Evolutionary conservation across 805 yeast species (phyloP).

Genomic region (Candida odintsovae): DNA sequence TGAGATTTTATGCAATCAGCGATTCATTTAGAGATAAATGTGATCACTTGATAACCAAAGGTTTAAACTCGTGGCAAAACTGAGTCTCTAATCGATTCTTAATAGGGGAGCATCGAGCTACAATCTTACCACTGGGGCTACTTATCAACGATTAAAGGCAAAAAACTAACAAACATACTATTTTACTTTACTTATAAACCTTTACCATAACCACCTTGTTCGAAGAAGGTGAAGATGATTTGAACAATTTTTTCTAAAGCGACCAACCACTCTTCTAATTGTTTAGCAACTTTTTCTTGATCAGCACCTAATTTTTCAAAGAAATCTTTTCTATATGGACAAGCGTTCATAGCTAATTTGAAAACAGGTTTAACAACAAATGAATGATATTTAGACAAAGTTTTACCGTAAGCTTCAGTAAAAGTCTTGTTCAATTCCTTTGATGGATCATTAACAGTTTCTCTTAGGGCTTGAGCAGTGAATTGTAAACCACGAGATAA

Average conservation of each 20-base stretch:
- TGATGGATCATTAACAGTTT: slow-evolving; percentile 57
- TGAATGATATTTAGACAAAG: slow-evolving; percentile 76
- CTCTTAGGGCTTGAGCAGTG: slow-evolving; percentile 86
- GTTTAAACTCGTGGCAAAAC: too few species aligned
- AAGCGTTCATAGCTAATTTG: slow-evolving; percentile 91
- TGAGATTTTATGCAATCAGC: too few species aligned
- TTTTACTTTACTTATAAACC: slow-evolving; percentile 48
- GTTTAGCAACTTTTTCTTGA: slow-evolving; percentile 58
- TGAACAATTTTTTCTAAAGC: slow-evolving; percentile 73
- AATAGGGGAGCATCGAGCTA: too few species aligned
- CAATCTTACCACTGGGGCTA: too few species aligned
- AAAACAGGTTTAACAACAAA: slow-evolving; percentile 80
- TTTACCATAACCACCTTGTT: slow-evolving; percentile 80
- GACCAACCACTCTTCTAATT: slow-evolving; percentile 66
- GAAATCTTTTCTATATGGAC: slow-evolving; percentile 86
- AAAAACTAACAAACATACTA: not conserved
- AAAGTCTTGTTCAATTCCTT: slow-evolving; percentile 70
- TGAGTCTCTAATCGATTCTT: too few species aligned
- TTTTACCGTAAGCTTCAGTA: slow-evolving; percentile 78
- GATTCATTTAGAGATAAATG: too few species aligned
- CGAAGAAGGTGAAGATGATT: slow-evolving; percentile 68
- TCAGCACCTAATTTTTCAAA: slow-evolving; percentile 77
- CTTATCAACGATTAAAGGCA: too few species aligned
- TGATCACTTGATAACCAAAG: too few species aligned
- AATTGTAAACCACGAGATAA: slow-evolving; percentile 78